Base-by-base conservation (phyloP, 78 protist species). In the Paratrimastix pyriformis region DNA sequence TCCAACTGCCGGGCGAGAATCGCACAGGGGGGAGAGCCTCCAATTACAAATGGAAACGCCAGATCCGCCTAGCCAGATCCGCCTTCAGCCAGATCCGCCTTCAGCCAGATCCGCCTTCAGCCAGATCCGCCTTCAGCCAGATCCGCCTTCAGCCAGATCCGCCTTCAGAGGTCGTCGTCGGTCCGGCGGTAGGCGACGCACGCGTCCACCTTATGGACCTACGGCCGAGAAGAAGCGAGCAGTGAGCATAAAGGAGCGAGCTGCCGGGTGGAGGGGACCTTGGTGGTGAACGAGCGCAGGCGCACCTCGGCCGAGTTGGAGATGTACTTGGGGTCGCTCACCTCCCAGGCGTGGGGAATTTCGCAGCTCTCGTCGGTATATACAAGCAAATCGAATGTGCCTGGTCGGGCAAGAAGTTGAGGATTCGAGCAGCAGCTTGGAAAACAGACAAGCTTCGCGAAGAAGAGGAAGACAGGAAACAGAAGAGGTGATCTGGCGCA, bases 401-500 rank as follows among this genome's bases (percentile, higher is more conserved):
- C 82, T 48, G 74, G 38, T 0, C 55, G 32, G 65, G 18, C 39
- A 60, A 59, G 44, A 0, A 11, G 33, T 54, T 3, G 24, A 0
- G 38, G 43, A 35, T n/a, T 42, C n/a, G 50, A 7, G 2, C 1
- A 2, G 8, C 55, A 72, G 1, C 39, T 18, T 1, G 6, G 24
- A 37, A 38, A 1, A 50, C 79, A 0, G 29, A 69, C 87, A 82
- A 15, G 83, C 44, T 33, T 76, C 91, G 6, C 89, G 88, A 4
- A 91, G 38, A 39, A 90, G 79, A 0, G 99, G 99, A 29, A 97
- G 86, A 74, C 89, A 91, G 1, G 98, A 91, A 35, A 87, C 92
- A 30, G 88, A 74, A 26, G 98, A 93, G 8, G 96, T 93, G 58
- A 97, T 91, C 73, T 97, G 99, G 15, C 97, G 80, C 44, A 94